phyloP scores from a whole-genome alignment of 2,329 filamentous ascomycete species.

The Aspergillus thermomutatus region DNA sequence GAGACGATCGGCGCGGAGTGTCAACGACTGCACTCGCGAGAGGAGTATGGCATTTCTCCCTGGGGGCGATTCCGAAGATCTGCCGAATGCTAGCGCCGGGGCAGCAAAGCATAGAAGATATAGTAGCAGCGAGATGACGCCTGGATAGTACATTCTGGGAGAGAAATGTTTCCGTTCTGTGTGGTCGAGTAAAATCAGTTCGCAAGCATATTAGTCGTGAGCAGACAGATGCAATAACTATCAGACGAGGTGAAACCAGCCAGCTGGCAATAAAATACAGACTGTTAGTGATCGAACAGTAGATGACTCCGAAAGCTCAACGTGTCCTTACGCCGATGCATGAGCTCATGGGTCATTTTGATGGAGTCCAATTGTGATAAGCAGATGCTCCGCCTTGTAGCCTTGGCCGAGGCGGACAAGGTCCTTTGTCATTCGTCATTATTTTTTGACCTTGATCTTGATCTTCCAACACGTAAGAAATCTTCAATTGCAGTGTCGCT shows the following conservation, averaged over 20 bases:
- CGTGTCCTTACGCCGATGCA: background rate
- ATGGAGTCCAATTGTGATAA: background rate
- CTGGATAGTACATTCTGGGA: constrained; percentile 19
- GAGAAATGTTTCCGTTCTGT: background rate
- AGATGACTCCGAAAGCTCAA: background rate
- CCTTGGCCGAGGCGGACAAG: background rate
- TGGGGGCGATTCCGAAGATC: constrained; percentile 29
- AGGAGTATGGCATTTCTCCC: constrained; percentile 55
- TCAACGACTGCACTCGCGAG: constrained; percentile 71
- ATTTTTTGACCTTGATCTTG: background rate
- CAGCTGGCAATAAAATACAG: background rate
- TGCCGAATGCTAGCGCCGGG: constrained; percentile 16
- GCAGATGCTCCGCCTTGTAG: background rate
- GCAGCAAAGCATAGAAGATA: constrained; percentile 18
- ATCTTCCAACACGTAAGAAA: background rate
- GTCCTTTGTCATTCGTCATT: background rate
- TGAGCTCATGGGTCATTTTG: background rate
- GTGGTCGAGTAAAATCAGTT: background rate
- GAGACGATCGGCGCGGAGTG: constrained; percentile 63
- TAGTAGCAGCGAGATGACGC: constrained; percentile 13
- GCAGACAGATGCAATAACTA: background rate
- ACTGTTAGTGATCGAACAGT: background rate
- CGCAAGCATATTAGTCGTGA: background rate
- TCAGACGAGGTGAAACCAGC: background rate
- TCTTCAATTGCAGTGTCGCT: background rate